Base-by-base conservation (phyloP, 768 basidiomycete species). In the Boletus reticulatus region DNA sequence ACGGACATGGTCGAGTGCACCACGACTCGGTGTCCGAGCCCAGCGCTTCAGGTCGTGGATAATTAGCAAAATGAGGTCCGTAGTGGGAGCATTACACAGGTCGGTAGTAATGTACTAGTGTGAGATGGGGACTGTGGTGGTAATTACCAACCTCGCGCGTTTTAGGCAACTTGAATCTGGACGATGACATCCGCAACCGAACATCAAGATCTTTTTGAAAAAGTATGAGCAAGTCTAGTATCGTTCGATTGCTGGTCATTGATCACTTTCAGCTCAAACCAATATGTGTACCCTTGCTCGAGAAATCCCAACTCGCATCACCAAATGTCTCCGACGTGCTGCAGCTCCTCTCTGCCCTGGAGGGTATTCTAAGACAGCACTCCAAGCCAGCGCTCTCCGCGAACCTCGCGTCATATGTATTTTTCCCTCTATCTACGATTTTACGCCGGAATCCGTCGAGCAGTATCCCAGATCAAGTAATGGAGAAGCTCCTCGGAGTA, bases 381-480 rank as follows among this genome's bases (percentile, higher is more conserved):
- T 71, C 77, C 11, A 59, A 73, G 13, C 71, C 75, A 9, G 49
- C 68, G 5, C 77, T 92, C 36, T 76, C 80, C 1, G 66, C 81
- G 0, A 80, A 81, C 16, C 77, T 94, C 46, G 82, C 92, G 43
- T 86, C 88, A 43, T 98, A 98, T 69, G 76, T 85, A 29, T 91
- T 95, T 72, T 89, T 93, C 62, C 96, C 96, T 4, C 70, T 98
- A 39, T 93, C 93, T 3, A 83, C 85, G 29, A 83, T 97, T 48
- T 79, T 98, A 36, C 85, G 88, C 47, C 85, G 90, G 32, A 92
- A 94, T 67, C 64, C 80, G 16, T 80, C 85, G 4, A 65, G 79
- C 7, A 75, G 80, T 14, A 87, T 96, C 45, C 88, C 92, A 9
- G 87, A 94, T 63, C 87, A 87, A 62, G 73, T 94, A 31, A 74